Conservation (phyloP, 2,329 filamentous ascomycete species). For the Simplicillium aogashimaense region DNA sequence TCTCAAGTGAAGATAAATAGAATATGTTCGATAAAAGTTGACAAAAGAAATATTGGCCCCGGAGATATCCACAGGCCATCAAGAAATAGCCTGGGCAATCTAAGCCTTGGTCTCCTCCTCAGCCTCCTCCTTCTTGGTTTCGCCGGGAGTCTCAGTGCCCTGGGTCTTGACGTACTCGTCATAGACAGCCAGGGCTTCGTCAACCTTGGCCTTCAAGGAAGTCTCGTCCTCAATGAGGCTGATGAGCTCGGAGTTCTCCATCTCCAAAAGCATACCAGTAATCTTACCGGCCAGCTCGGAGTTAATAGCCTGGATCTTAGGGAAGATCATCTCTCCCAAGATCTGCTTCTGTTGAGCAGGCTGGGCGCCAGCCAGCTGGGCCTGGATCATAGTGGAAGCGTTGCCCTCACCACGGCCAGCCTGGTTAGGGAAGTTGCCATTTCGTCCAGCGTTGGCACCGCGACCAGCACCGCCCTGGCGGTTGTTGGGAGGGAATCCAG, state of each 20-base stretch:
- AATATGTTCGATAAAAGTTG: slow-evolving; percentile 13
- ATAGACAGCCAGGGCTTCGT: slow-evolving; percentile 93
- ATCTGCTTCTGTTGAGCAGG: slow-evolving; percentile 94
- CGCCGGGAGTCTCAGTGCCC: slow-evolving; percentile 19
- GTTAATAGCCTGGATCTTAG: slow-evolving; percentile 93
- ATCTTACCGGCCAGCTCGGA: slow-evolving; percentile 97
- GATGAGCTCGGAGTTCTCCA: slow-evolving; percentile 93
- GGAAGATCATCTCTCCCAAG: slow-evolving; percentile 94
- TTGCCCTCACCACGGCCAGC: slow-evolving; percentile 33
- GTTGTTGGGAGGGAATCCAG: slow-evolving; percentile 48
- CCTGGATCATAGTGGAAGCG: slow-evolving; percentile 32
- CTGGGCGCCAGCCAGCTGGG: slow-evolving; percentile 45
- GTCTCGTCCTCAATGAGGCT: slow-evolving; percentile 84
- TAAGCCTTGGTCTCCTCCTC: slow-evolving; percentile 32
- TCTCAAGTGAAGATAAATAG: slow-evolving; percentile 2
- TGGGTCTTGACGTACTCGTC: slow-evolving; percentile 88
- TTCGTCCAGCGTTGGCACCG: slow-evolving; percentile 28
- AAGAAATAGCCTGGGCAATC: slow-evolving; percentile 5
- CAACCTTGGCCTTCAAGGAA: slow-evolving; percentile 89
- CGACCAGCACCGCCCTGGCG: slow-evolving; percentile 41
- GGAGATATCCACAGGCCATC: slow-evolving; percentile 5
- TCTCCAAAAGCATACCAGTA: slow-evolving; percentile 98
- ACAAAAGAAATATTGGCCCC: slow-evolving; percentile 15
- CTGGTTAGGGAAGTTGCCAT: slow-evolving; percentile 35
- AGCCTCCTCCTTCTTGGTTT: slow-evolving; percentile 41